Conservation (phyloP, 441 rosid genomes). For the Rhodomyrtus psidioides region DNA sequence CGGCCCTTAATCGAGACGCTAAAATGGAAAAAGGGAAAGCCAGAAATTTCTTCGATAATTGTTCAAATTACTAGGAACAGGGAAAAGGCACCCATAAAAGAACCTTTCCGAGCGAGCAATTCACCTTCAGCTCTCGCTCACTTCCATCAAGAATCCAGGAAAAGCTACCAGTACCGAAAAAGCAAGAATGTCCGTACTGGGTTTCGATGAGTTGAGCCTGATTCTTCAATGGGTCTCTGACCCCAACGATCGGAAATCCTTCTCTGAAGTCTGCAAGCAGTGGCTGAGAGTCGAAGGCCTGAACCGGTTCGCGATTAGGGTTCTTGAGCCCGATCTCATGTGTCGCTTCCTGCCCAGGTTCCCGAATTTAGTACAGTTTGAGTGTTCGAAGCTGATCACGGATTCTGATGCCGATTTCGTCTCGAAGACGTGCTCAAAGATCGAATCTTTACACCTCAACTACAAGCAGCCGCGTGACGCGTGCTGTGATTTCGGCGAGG, state of each 20-base stretch:
- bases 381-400: slow-evolving; percentile 9
- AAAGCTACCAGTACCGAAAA: neutral
- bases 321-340: slow-evolving; percentile 25
- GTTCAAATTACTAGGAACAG: neutral
- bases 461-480: slow-evolving; percentile 1
- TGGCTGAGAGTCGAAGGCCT: slow-evolving; percentile 37
- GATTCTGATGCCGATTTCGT: slow-evolving; percentile 24
- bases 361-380: slow-evolving; percentile 24
- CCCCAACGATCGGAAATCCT: slow-evolving; percentile 13
- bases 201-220: slow-evolving; percentile 33
- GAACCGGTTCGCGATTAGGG: slow-evolving; percentile 25
- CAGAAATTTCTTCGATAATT: neutral
- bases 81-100: neutral
- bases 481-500: neutral
- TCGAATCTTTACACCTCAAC: slow-evolving; percentile 21
- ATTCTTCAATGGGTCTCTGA: slow-evolving; percentile 22
- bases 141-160: neutral
- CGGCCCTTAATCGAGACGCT: neutral
- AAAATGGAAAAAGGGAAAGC: neutral
- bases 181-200: slow-evolving; percentile 20
- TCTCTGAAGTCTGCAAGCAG: slow-evolving; percentile 30
- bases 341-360: slow-evolving; percentile 29
- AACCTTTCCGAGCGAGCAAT: neutral
- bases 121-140: neutral
- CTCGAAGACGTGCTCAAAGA: slow-evolving; percentile 21